Base-by-base conservation (phyloP, 441 rosid species). In the Gossypium davidsonii region DNA sequence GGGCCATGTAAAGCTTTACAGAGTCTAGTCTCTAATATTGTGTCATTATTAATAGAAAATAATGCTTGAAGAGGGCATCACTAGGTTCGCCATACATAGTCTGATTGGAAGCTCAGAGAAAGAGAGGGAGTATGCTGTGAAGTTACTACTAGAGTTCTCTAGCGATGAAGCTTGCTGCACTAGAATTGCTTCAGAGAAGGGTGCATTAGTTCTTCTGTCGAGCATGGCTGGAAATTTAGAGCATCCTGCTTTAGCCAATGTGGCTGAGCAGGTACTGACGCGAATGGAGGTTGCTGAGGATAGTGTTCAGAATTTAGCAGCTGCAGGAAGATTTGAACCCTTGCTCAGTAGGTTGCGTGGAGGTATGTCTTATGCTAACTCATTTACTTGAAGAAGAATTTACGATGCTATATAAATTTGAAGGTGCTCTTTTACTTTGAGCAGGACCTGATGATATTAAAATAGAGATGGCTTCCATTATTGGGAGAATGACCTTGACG, bases 281-380 rank as follows among this genome's bases (percentile, higher is more conserved):
- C 73, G 52, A 67, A 42, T 84, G 74, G 87, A 82, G 74, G 73
- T 39, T 34, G 37, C 75, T 59, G 83, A 82, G 46, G 84, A 55
- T 49, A 82, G 67, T 31, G 53, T 78, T 77, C 73, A 76, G 70
- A 77, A 52, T 73, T 71, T 84, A 28, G 83, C 83, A 53, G 79
- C 80, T 63, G 83, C 80, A 7, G 85, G 87, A 68, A 78, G 83
- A 79, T 84, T 84, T 73, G 83, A 81, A 73, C 87, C 87, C 25
- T 72, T 82, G 26, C 77, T 84, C 8, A 61, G 79, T 55, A 76
- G 77, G 49, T 58, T 84, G 69, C 75, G 73, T 6, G 64, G 70
- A 61, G 87, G 83, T 79, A 74, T 72, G 65, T 60, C 55, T 67
- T 31, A 34, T 15, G 7, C 52, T 59, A 57, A 69, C 6, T 6